Percentiles rank a stretch among this genome's conserved stretches.
phyloP scores from a whole-genome alignment of 2,329 filamentous ascomycete genomes.

The Stemphylium beticola region DNA sequence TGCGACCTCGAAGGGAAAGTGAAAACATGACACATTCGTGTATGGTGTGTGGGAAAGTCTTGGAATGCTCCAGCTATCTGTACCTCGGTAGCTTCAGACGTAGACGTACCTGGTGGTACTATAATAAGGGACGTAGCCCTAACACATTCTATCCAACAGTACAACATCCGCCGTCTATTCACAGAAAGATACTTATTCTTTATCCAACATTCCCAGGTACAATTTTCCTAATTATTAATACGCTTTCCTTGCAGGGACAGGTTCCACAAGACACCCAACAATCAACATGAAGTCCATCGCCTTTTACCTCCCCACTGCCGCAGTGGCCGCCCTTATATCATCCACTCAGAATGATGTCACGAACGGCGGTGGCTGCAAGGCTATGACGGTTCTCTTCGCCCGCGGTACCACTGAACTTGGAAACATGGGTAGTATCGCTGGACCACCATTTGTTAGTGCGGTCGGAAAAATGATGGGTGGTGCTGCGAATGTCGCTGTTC shows the following conservation, averaged over 20 bases:
- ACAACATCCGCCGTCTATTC: background rate
- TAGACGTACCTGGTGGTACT: background rate
- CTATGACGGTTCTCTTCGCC: conserved; percentile 63
- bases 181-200: no score
- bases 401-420: conserved; percentile 61
- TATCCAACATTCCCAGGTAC: no score
- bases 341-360: conserved; percentile 37
- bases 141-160: background rate
- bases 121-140: background rate
- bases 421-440: conserved; percentile 59
- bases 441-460: conserved; percentile 59
- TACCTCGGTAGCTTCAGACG: background rate
- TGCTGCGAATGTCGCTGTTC: conserved; percentile 53
- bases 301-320: conserved; percentile 17
- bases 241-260: background rate
- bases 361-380: conserved; percentile 47
- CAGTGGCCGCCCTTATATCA: conserved; percentile 28
- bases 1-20: conserved; percentile 3
- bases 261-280: background rate
- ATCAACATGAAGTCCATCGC: conserved; percentile 24
- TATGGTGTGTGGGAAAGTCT: background rate
- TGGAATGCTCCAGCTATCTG: background rate
- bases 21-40: conserved; percentile 21
- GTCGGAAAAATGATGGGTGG: conserved; percentile 50
- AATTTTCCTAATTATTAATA: no score